A percentile compares a stretch with the other conserved stretches of the same genome.
These are phyloP conservation scores for Zymoseptoria brevis DNA, from an alignment of 2,329 filamentous ascomycete species.

Conservation along the genomic window DNA sequence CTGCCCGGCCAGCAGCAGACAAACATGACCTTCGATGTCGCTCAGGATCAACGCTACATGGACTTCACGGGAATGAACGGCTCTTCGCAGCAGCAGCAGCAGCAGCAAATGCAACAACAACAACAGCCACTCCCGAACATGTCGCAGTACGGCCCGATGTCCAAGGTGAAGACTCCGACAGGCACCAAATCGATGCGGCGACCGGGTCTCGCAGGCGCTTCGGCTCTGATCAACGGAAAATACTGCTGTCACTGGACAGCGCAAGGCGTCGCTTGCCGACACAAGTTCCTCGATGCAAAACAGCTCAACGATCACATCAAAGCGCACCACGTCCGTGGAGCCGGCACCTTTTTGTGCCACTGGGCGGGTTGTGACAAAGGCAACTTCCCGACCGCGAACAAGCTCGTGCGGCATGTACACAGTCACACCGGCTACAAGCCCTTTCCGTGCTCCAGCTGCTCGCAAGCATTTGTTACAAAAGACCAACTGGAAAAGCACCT, in stretches of 20 bases:
- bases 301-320: slow-evolving; percentile 51
- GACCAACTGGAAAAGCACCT: slow-evolving; percentile 61
- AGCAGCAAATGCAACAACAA: neutral
- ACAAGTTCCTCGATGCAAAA: slow-evolving; percentile 38
- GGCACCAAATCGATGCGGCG: slow-evolving; percentile 14
- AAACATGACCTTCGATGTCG: slow-evolving; percentile 4
- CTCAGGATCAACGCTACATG: slow-evolving; percentile 3
- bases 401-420: slow-evolving; percentile 58
- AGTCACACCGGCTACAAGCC: slow-evolving; percentile 51
- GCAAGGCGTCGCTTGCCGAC: slow-evolving; percentile 17
- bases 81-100: neutral
- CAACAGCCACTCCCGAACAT: neutral
- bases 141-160: slow-evolving; percentile 3
- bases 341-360: slow-evolving; percentile 24
- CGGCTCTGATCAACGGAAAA: slow-evolving; percentile 20
- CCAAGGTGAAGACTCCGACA: slow-evolving; percentile 16
- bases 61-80: slow-evolving; percentile 6
- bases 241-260: slow-evolving; percentile 25
- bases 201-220: slow-evolving; percentile 21
- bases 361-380: slow-evolving; percentile 51
- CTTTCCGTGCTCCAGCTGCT: slow-evolving; percentile 46
- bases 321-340: slow-evolving; percentile 38
- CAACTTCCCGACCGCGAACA: slow-evolving; percentile 33
- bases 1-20: neutral
- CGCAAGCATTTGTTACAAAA: slow-evolving; percentile 54